These are phyloP conservation scores for Phaffia rhodozyma DNA, from an alignment of 1,284 basidiomycete species.

Conservation along the genomic window DNA sequence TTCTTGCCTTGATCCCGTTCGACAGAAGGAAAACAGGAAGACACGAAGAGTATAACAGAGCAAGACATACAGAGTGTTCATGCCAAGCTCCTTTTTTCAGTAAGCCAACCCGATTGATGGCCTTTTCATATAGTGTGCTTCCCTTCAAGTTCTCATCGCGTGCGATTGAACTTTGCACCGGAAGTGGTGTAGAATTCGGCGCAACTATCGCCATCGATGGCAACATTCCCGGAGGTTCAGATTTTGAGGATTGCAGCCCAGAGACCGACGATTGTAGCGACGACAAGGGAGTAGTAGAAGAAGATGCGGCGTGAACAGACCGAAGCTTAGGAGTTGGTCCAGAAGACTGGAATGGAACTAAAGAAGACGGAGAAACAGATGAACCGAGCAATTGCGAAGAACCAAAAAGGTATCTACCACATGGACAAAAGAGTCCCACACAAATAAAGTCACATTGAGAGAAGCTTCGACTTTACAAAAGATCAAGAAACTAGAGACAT, in stretches of 20 bases:
- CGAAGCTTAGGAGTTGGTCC: slow-evolving; percentile 47
- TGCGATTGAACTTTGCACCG: neutral
- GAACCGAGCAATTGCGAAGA: slow-evolving; percentile 63
- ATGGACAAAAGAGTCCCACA: neutral
- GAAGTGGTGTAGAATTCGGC: neutral
- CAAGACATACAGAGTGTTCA: slow-evolving; percentile 53
- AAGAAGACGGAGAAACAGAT: neutral
- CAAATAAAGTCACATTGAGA: neutral
- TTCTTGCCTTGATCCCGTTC: too few species aligned
- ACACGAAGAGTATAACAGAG: neutral
- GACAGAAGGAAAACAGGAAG: slow-evolving; percentile 15
- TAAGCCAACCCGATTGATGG: slow-evolving; percentile 62
- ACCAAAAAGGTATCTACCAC: slow-evolving; percentile 63
- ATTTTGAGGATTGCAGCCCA: slow-evolving; percentile 35
- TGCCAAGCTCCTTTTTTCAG: slow-evolving; percentile 79
- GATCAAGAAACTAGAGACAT: slow-evolving; percentile 10
- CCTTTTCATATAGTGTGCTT: slow-evolving; percentile 54
- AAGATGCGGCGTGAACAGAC: slow-evolving; percentile 38
- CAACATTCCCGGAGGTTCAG: neutral
- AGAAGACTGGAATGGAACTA: slow-evolving; percentile 41
- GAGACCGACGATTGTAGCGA: slow-evolving; percentile 18
- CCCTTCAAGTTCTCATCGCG: slow-evolving; percentile 35
- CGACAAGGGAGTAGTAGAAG: slow-evolving; percentile 31
- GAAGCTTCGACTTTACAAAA: neutral
- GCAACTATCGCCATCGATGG: neutral